Evolutionary conservation across 2,329 filamentous ascomycete genomes (phyloP), one percentile per base, ranked within the genome.

Genomic region (Penicillium psychrosexuale): DNA sequence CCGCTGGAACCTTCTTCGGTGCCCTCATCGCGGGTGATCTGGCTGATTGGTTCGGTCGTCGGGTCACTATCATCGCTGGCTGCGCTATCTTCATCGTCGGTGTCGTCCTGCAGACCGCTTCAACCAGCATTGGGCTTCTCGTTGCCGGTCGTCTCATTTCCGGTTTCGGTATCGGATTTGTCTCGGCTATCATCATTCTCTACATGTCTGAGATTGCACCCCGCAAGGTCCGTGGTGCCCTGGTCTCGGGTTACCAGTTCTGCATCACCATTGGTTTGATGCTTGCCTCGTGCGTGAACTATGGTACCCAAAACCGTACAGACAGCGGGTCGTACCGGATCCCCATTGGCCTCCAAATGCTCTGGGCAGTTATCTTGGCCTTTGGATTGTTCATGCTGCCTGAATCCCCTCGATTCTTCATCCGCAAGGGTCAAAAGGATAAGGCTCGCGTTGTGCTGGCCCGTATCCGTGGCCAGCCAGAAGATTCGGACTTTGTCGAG

Each of bases 121-220:
- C 80, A 34, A 66, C 65, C 37, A 72, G 78, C 50, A 77, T 88
- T 12, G 83, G 79, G 54, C 78, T 84, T 58, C 84, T 91, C 56
- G 86, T 90, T 22, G 82, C 83, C 55, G 89, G 89, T 71, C 88
- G 89, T 80, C 76, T 91, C 55, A 75, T 93, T 65, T 86, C 88
- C 45, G 89, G 89, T 71, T 72, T 91, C 53, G 89, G 89, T 80
- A 88, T 91, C 66, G 89, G 89, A 69, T 91, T 91, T 70, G 87
- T 89, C 63, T 90, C 87, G 8, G 87, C 89, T 66, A 85, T 91
- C 66, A 85, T 91, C 73, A 90, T 91, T 69, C 80, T 91, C 58
- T 92, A 94, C 83, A 93, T 94, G 89, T 90, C 87, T 46, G 90
- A 92, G 76, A 90, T 92, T 69, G 72, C 75, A 36, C 87, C 87